phyloP scores from a whole-genome alignment of 2,329 filamentous ascomycete species.

The Setomelanomma holmii region DNA sequence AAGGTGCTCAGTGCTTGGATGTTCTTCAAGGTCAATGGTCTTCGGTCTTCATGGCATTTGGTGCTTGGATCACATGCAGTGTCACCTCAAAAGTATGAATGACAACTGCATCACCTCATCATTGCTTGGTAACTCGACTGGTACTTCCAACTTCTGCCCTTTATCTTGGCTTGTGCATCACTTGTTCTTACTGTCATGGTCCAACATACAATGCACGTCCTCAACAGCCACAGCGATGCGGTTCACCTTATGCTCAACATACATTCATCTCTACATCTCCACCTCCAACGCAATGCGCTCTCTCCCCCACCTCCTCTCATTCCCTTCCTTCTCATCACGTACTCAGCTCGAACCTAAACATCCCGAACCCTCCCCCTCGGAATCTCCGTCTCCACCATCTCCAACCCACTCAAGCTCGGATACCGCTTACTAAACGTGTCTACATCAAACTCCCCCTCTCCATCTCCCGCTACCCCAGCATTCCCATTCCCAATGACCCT shows the following conservation, averaged over 20 bases:
- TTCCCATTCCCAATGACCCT: conserved; percentile 16
- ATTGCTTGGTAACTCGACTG: not conserved
- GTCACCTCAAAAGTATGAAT: not conserved
- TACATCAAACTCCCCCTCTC: conserved; percentile 68
- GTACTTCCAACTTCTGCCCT: not conserved
- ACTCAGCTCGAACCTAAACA: too few species aligned
- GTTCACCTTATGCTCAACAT: not conserved
- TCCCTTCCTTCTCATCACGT: too few species aligned
- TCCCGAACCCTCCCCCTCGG: conserved; percentile 31
- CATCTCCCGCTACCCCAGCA: too few species aligned
- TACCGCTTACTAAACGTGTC: conserved; percentile 82
- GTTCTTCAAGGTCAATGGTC: not conserved
- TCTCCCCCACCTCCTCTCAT: not conserved
- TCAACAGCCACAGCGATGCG: not conserved
- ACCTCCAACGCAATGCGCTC: not conserved
- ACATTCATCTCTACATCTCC: not conserved
- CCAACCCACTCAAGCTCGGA: conserved; percentile 82
- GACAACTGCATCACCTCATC: not conserved
- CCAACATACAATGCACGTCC: too few species aligned
- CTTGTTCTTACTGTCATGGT: not conserved
- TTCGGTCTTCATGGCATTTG: not conserved
- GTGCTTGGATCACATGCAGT: not conserved
- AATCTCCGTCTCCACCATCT: conserved; percentile 80
- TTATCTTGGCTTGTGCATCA: not conserved
- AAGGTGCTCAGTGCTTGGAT: not conserved